Percentiles rank a stretch among this genome's conserved stretches.
phyloP scores from a whole-genome alignment of 2,329 filamentous ascomycete genomes.

The Phaeosphaeria sp. region DNA sequence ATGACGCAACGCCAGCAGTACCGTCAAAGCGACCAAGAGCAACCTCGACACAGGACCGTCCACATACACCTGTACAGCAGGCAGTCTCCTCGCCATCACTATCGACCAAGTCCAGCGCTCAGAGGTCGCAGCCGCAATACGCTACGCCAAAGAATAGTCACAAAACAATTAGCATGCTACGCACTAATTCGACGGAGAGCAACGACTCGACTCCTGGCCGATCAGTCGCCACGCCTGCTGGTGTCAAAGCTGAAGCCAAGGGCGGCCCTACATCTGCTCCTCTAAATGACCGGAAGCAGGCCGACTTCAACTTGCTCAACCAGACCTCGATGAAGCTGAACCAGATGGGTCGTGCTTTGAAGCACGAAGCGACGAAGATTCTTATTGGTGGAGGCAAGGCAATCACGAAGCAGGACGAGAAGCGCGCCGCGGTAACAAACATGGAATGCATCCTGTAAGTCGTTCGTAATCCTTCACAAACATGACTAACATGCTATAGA shows the following conservation, averaged over 20 bases:
- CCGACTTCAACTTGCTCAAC: constrained; percentile 46
- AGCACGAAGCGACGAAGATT: constrained; percentile 52
- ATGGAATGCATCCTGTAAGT: constrained; percentile 55
- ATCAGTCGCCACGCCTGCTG: constrained; percentile 38
- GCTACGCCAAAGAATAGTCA: constrained; percentile 46
- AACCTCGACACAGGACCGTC: constrained; percentile 36
- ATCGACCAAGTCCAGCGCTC: constrained; percentile 36
- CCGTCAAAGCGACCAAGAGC: constrained; percentile 43
- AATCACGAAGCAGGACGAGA: constrained; percentile 40
- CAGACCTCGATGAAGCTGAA: constrained; percentile 50
- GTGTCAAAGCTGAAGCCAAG: constrained; percentile 30
- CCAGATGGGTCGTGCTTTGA: constrained; percentile 52
- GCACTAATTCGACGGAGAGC: constrained; percentile 42
- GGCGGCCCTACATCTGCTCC: constrained; percentile 39
- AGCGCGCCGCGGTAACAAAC: constrained; percentile 49
- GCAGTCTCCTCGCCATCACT: constrained; percentile 35
- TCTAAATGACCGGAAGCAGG: constrained; percentile 37
- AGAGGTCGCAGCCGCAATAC: constrained; percentile 36
- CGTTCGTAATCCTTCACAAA: not conserved
- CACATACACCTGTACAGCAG: constrained; percentile 40
- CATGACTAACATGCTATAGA: constrained; percentile 29
- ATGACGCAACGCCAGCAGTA: constrained; percentile 30
- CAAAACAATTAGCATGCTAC: constrained; percentile 45
- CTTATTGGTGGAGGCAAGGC: constrained; percentile 31
- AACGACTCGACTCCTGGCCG: constrained; percentile 44